Conservation (phyloP, 2,329 filamentous ascomycete species). For the Bipolaris victoriae region DNA sequence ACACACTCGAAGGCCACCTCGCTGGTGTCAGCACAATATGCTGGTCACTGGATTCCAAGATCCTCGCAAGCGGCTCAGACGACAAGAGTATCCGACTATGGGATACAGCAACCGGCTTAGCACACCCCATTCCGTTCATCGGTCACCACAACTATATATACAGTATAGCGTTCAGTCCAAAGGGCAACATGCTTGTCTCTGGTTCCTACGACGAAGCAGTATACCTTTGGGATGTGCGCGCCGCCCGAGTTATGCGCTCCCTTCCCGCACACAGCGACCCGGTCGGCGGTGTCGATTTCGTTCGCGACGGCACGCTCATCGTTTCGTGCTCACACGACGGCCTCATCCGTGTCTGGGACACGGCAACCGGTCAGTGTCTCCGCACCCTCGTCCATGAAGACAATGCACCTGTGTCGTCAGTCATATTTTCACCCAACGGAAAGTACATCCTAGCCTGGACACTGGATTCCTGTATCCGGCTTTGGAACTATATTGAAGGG, state of each 20-base stretch:
- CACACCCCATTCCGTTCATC: conserved; percentile 67
- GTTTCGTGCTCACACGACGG: conserved; percentile 92
- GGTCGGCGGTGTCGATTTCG: conserved; percentile 91
- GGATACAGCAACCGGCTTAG: conserved; percentile 70
- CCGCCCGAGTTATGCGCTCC: conserved; percentile 84
- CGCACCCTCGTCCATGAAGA: conserved; percentile 96
- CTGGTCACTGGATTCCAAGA: conserved; percentile 91
- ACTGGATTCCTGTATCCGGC: conserved; percentile 83
- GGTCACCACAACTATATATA: conserved; percentile 98
- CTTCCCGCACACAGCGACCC: conserved; percentile 95
- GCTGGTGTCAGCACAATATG: conserved; percentile 90
- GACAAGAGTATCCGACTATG: conserved; percentile 96
- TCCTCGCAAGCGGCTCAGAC: conserved; percentile 88
- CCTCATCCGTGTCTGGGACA: conserved; percentile 82
- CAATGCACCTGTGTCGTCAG: conserved; percentile 85
- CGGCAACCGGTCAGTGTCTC: conserved; percentile 90
- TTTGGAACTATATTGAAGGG: conserved; percentile 95
- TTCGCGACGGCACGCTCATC: conserved; percentile 87
- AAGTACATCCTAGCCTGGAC: conserved; percentile 92
- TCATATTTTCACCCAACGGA: conserved; percentile 93
- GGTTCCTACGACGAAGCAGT: conserved; percentile 98
- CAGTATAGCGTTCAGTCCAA: conserved; percentile 92
- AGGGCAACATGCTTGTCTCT: conserved; percentile 94
- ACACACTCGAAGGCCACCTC: conserved; percentile 91
- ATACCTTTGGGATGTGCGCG: conserved; percentile 93